These are phyloP conservation scores for Solanum pimpinellifolium DNA, from an alignment of 257 asterid genomes.

Conservation along the genomic window DNA sequence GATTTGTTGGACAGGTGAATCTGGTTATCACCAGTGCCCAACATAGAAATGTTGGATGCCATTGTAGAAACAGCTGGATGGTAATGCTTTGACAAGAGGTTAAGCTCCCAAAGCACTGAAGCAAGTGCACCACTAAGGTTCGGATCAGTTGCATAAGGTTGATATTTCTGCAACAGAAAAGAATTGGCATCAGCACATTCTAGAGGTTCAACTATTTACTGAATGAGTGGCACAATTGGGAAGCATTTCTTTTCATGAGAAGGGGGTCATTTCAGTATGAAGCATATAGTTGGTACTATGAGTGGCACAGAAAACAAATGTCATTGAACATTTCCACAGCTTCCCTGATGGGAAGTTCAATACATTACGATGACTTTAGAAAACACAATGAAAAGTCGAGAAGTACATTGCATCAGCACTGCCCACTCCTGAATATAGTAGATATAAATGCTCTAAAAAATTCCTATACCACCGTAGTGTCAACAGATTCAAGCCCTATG, in stretches of 20 bases:
- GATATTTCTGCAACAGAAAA: constrained; percentile 52
- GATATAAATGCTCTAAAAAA: background rate
- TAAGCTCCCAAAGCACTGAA: constrained; percentile 96
- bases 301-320: background rate
- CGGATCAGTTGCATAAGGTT: constrained; percentile 76
- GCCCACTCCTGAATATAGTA: background rate
- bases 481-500: background rate
- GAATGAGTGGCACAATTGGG: background rate
- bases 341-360: background rate
- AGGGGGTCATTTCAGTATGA: background rate
- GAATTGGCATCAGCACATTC: background rate
- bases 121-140: constrained; percentile 93
- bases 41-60: constrained; percentile 54
- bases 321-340: background rate
- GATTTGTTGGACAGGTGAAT: constrained; percentile 44
- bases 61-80: constrained; percentile 57
- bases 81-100: constrained; percentile 68
- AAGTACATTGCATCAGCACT: background rate
- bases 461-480: background rate
- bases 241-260: background rate
- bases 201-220: background rate
- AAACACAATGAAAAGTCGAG: background rate
- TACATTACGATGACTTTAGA: background rate
- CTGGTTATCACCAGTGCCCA: constrained; percentile 49
- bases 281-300: background rate